phyloP scores from a whole-genome alignment of 2,329 filamentous ascomycete species.

The Pyrenophora seminiperda region DNA sequence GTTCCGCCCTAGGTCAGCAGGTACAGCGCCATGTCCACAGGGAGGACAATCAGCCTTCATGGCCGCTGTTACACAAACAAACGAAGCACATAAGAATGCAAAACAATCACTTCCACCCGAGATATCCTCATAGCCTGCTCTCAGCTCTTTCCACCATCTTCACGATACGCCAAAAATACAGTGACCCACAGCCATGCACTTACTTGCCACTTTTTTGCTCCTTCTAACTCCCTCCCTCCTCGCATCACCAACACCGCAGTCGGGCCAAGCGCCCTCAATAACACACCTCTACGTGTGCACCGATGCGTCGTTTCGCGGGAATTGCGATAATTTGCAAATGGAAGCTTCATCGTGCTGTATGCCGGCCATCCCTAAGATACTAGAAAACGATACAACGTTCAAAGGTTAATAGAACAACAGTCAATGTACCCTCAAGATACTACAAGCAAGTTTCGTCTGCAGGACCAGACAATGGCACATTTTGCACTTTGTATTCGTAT shows the following conservation, averaged over 20 bases:
- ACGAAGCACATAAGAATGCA: no score
- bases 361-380: not conserved
- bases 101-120: not conserved
- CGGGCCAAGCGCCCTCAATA: not conserved
- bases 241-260: not conserved
- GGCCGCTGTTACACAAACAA: no score
- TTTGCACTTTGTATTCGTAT: slow-evolving; percentile 31
- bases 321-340: slow-evolving; percentile 24
- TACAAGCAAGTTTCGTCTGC: slow-evolving; percentile 24
- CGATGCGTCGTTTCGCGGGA: slow-evolving; percentile 20
- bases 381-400: no score
- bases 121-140: not conserved
- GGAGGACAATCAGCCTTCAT: no score
- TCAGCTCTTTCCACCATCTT: no score
- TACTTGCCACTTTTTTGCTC: no score
- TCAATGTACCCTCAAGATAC: slow-evolving; percentile 16
- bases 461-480: slow-evolving; percentile 29
- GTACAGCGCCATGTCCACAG: no score
- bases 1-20: no score
- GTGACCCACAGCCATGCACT: no score
- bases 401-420: not conserved
- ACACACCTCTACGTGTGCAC: slow-evolving; percentile 28
- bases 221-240: no score
- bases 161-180: no score
- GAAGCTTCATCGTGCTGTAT: slow-evolving; percentile 19